Conservation (phyloP, 768 basidiomycete species). For the Leucogyrophana mollusca region DNA sequence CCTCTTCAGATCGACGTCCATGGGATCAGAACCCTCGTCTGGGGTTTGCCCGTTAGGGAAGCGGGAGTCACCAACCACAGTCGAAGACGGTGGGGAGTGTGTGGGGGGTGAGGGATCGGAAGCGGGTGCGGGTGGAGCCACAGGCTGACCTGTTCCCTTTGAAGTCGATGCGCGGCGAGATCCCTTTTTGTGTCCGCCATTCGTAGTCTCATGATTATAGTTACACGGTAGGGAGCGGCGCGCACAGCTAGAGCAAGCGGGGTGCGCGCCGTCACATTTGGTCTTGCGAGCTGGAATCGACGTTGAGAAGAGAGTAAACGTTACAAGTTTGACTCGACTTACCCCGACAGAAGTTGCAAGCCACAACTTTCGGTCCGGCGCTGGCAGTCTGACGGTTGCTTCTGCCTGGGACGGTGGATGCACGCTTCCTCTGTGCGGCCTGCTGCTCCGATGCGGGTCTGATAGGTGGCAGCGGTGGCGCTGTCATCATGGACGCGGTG, state of each 20-base stretch:
- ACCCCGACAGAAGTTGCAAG: constrained; percentile 90
- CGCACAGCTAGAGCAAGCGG: constrained; percentile 80
- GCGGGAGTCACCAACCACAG: constrained; percentile 31
- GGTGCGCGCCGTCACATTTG: constrained; percentile 85
- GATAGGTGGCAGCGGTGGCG: constrained; percentile 61
- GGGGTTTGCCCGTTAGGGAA: constrained; percentile 33
- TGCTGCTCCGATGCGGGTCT: constrained; percentile 67
- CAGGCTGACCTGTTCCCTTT: constrained; percentile 32
- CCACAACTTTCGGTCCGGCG: constrained; percentile 83
- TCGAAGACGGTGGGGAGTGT: constrained; percentile 49
- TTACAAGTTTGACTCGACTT: constrained; percentile 22
- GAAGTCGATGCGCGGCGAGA: constrained; percentile 54
- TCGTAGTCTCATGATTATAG: constrained; percentile 66
- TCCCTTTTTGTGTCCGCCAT: constrained; percentile 35
- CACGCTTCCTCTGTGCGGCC: constrained; percentile 66
- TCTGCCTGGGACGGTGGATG: constrained; percentile 67
- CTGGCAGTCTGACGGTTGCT: constrained; percentile 55
- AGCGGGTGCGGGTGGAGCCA: constrained; percentile 28
- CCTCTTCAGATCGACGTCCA: constrained; percentile 61
- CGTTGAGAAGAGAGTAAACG: constrained; percentile 7
- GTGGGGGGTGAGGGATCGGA: constrained; percentile 52
- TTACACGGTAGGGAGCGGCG: constrained; percentile 75
- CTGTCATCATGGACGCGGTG: constrained; percentile 57
- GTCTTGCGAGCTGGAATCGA: constrained; percentile 72
- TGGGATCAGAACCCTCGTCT: constrained; percentile 41